phyloP scores from a whole-genome alignment of 495 filamentous ascomycete genomes.

The Parachaetomium inaequale region DNA sequence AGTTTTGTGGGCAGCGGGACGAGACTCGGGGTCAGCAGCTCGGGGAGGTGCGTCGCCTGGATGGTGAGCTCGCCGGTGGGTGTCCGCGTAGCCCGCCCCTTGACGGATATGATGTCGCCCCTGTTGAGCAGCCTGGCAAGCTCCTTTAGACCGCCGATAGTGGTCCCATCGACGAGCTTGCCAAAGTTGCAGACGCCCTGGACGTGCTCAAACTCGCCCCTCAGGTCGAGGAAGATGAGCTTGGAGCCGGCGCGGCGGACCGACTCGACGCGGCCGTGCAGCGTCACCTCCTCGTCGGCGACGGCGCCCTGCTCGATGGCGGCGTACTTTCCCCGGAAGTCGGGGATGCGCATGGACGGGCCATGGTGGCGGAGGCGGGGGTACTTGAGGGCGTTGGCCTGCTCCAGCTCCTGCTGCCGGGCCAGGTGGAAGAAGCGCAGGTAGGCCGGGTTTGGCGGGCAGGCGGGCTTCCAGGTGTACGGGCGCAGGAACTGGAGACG shows the following conservation, averaged over 20 bases:
- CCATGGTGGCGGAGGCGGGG: constrained; percentile 35
- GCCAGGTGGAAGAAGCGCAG: constrained; percentile 45
- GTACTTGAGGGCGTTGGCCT: constrained; percentile 39
- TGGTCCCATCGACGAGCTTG: constrained; percentile 44
- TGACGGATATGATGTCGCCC: constrained; percentile 75
- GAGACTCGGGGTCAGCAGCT: constrained; percentile 70
- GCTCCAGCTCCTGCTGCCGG: constrained; percentile 30
- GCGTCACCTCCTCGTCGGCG: constrained; percentile 39
- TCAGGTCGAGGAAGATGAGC: constrained; percentile 79
- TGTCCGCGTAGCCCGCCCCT: constrained; percentile 68
- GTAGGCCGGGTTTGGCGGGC: constrained; percentile 32
- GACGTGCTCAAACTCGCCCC: constrained; percentile 62
- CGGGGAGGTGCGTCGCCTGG: constrained; percentile 60
- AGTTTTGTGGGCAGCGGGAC: constrained; percentile 67
- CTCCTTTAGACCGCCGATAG: constrained; percentile 48
- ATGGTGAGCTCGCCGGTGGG: constrained; percentile 74
- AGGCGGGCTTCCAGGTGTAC: constrained; percentile 39
- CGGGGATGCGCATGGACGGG: constrained; percentile 34
- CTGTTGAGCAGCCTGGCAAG: constrained; percentile 57
- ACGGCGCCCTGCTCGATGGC: constrained; percentile 25
- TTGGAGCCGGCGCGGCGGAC: constrained; percentile 53
- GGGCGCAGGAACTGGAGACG: constrained; percentile 53
- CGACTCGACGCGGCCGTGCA: constrained; percentile 47
- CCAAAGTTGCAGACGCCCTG: constrained; percentile 70
- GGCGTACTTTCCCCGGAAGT: constrained; percentile 39